A percentile compares a stretch with the other conserved stretches of the same genome.
Conservation (phyloP, 768 basidiomycete species). For the Lentinus brumalis region DNA sequence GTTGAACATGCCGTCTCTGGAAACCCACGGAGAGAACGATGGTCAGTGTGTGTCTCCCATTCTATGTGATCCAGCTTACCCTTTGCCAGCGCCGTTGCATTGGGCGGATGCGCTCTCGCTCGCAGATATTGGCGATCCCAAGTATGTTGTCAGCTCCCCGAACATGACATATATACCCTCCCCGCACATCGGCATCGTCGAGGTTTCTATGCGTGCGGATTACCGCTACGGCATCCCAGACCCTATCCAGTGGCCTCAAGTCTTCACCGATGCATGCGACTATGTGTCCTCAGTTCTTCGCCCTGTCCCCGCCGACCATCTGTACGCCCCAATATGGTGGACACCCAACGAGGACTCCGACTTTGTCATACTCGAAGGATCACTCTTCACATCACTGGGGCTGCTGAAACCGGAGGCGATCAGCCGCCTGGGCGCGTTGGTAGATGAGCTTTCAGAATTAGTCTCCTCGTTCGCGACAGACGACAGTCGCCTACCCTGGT, state of each 20-base stretch:
- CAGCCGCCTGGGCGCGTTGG: not conserved
- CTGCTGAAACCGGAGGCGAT: not conserved
- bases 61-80: no score
- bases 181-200: not conserved
- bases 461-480: not conserved
- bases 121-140: no score
- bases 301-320: not conserved
- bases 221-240: conserved; percentile 1
- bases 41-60: no score
- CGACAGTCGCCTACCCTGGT: not conserved
- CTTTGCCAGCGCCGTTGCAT: no score
- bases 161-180: no score
- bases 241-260: conserved; percentile 10
- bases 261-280: not conserved
- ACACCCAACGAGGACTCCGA: not conserved
- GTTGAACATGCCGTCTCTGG: no score
- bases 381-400: not conserved
- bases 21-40: no score
- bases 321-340: not conserved
- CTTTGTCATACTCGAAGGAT: not conserved
- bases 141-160: no score
- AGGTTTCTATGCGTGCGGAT: not conserved
- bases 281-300: not conserved
- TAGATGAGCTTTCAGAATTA: not conserved
- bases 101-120: no score